Evolutionary conservation across 768 basidiomycete species (phyloP).

Genomic region (Coprinopsis sp.): DNA sequence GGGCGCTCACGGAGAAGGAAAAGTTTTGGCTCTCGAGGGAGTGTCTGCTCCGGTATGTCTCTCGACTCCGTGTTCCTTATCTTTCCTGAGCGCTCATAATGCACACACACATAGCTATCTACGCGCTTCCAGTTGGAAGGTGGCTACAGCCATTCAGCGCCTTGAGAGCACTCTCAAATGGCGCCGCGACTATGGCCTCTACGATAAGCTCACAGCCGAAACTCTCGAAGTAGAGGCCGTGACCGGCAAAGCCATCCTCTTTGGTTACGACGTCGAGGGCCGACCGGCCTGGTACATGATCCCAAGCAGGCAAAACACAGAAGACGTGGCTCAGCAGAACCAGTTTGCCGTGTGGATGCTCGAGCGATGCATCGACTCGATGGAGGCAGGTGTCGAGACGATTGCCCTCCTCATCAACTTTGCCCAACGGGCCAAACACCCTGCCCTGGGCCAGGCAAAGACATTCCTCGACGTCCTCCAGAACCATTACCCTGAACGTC

Average conservation of each 20-base stretch:
- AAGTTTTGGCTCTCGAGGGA: slow-evolving; percentile 74
- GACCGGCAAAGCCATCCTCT: slow-evolving; percentile 78
- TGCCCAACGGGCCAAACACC: slow-evolving; percentile 63
- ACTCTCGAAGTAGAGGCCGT: slow-evolving; percentile 73
- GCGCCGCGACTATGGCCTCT: slow-evolving; percentile 72
- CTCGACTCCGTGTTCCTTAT: neutral
- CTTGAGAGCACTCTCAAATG: slow-evolving; percentile 68
- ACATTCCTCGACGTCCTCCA: slow-evolving; percentile 64
- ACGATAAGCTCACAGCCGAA: slow-evolving; percentile 53
- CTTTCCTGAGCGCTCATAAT: neutral
- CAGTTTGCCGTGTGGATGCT: slow-evolving; percentile 73
- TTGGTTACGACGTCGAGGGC: slow-evolving; percentile 66
- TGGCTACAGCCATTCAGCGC: slow-evolving; percentile 49
- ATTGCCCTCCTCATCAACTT: slow-evolving; percentile 74
- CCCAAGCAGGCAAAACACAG: slow-evolving; percentile 72
- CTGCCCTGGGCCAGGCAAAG: slow-evolving; percentile 37
- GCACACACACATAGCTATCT: slow-evolving; percentile 44
- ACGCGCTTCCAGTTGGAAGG: slow-evolving; percentile 68
- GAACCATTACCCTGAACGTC: slow-evolving; percentile 82
- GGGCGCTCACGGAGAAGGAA: slow-evolving; percentile 52
- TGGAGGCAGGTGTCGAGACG: slow-evolving; percentile 80
- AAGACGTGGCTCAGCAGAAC: slow-evolving; percentile 61
- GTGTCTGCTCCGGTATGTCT: slow-evolving; percentile 52
- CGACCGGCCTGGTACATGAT: slow-evolving; percentile 70
- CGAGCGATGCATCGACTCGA: slow-evolving; percentile 71